Base-by-base conservation (phyloP, 257 asterid species). In the Knoxia roxburghii region DNA sequence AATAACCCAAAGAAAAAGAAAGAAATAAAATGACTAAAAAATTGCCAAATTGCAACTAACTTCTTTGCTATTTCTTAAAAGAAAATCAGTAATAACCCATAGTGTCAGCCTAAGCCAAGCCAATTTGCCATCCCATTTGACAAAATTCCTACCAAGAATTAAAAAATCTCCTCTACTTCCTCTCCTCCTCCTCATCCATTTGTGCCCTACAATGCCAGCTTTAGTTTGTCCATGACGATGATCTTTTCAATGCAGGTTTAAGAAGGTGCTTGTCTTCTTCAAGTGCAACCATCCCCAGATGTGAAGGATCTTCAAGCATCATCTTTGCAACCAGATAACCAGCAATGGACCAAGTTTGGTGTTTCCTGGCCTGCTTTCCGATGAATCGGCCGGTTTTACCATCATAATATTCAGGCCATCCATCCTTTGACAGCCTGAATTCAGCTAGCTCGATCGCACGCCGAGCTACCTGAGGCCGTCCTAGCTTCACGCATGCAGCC, bases 381-480 rank as follows among this genome's bases (percentile, higher is more conserved):
- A 83, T 65, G 60, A 45, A 83, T 27, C 86, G 67, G 13, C 92
- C 92, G 4, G 30, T 79, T 77, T 81, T 86, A 35, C 92, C 89
- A 64, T 83, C 92, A 46, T 83, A 86, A 56, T 86, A 86, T 59
- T 86, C 92, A 57, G 92, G 92, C 89, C 92, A 86, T 24, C 87
- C 81, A 56, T 86, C 92, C 81, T 80, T 86, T 5, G 86, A 77
- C 55, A 86, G 71, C 71, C 87, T 79, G 21, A 67, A 55, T 63
- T 86, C 92, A 26, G 83, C 84, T 33, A 81, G 83, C 66, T 81
- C 89, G 39, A 86, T 77, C 43, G 92, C 92, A 37, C 87, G 87
- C 59, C 89, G 76, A 1, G 92, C 92, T 17, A 86, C 69, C 72
- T 79, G 84, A 23, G 92, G 92, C 41, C 92, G 80, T 68, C 89